Conservation (phyloP, 129 eudicot genomes). For the Flaveria brownii region DNA sequence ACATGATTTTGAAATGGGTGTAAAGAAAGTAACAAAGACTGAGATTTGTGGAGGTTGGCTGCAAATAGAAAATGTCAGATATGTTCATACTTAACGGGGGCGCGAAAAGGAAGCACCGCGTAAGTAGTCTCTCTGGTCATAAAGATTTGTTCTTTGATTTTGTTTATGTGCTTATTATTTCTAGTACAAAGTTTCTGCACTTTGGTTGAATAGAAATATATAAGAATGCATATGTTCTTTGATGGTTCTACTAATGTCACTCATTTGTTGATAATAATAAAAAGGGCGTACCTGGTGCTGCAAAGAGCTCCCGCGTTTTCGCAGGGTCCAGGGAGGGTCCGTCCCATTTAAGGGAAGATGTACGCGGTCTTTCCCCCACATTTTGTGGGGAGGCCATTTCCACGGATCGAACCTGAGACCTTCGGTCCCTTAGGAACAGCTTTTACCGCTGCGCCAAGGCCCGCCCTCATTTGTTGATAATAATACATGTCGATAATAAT, state of each 20-base stretch:
- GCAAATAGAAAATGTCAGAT: constrained; percentile 18
- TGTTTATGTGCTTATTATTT: constrained; percentile 40
- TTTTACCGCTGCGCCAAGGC: too few species aligned
- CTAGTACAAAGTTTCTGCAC: constrained; percentile 6
- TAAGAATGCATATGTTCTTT: constrained; percentile 21
- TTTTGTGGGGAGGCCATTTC: too few species aligned
- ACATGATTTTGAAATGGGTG: constrained; percentile 32
- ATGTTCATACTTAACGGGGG: constrained; percentile 26
- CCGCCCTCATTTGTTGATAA: neutral
- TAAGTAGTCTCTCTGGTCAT: constrained; percentile 34
- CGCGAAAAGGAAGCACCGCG: constrained; percentile 24
- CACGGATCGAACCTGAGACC: too few species aligned
- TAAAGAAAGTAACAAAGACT: neutral
- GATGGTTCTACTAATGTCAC: neutral
- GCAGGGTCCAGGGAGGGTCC: too few species aligned
- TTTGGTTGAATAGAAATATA: constrained; percentile 7
- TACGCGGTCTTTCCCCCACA: too few species aligned
- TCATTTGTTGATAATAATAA: neutral
- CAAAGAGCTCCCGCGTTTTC: too few species aligned
- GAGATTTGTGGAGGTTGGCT: constrained; percentile 25
- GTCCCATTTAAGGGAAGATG: too few species aligned
- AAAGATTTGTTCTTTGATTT: constrained; percentile 44
- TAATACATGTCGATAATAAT: too few species aligned
- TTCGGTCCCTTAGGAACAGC: too few species aligned
- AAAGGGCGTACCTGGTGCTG: too few species aligned